Evolutionary conservation across 306 rosid genomes (phyloP).

Genomic region (Astragalus membranaceus): DNA sequence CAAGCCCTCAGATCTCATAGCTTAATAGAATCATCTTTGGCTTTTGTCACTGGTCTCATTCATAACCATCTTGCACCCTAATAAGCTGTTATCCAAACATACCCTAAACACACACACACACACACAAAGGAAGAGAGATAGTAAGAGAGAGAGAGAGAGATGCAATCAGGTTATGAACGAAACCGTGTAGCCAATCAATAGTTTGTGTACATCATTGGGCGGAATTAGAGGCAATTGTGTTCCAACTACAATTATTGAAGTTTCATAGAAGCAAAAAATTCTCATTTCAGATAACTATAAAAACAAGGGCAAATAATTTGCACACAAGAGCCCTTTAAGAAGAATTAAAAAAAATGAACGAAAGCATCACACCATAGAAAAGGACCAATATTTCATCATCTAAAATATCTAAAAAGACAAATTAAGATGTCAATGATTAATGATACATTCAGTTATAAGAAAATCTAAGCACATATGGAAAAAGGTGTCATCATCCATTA

Average conservation of each 20-base stretch:
- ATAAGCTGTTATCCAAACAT: no score
- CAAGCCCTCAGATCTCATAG: neutral
- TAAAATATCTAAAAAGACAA: neutral
- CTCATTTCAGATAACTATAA: no score
- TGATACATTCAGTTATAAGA: neutral
- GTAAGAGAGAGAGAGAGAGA: neutral
- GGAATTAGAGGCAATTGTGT: neutral
- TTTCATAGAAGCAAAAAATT: no score
- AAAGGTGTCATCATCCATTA: neutral
- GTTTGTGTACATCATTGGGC: constrained; percentile 22
- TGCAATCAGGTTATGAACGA: constrained; percentile 4
- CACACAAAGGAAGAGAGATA: neutral
- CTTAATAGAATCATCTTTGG: neutral
- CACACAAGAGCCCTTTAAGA: neutral
- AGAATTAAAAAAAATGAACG: no score
- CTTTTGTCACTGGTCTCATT: neutral
- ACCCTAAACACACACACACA: no score
- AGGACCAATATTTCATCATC: neutral
- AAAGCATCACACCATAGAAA: neutral
- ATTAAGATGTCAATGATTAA: neutral
- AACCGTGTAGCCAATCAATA: neutral
- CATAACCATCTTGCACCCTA: no score
- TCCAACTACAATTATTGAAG: no score
- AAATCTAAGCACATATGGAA: no score
- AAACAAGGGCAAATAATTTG: neutral